Percentiles rank a stretch among this genome's conserved stretches.
These are phyloP conservation scores for Ophiostoma piceae DNA, from an alignment of 2,329 filamentous ascomycete species.

Conservation along the genomic window DNA sequence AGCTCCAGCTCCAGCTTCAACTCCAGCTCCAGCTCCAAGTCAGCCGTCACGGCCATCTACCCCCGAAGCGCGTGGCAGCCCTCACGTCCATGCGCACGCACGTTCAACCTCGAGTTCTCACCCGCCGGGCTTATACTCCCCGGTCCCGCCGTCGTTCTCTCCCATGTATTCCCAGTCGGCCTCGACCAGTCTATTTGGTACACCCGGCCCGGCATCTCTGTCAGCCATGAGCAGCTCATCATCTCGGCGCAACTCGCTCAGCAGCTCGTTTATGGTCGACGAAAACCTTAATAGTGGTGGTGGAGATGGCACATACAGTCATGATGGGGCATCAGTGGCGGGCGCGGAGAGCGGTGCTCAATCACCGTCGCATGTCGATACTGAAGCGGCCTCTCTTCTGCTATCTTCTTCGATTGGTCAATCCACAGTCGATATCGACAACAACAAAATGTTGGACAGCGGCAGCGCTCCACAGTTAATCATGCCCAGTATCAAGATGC, in stretches of 20 bases:
- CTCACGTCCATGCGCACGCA: slow-evolving; percentile 25
- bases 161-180: slow-evolving; percentile 38
- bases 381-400: neutral
- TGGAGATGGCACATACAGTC: slow-evolving; percentile 34
- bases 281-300: slow-evolving; percentile 29
- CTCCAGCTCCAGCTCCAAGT: neutral
- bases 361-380: neutral
- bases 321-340: neutral
- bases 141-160: slow-evolving; percentile 13
- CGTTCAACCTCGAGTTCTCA: neutral
- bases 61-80: neutral
- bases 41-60: slow-evolving; percentile 7
- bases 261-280: slow-evolving; percentile 44
- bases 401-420: neutral
- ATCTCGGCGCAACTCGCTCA: slow-evolving; percentile 48
- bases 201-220: slow-evolving; percentile 36
- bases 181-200: slow-evolving; percentile 41
- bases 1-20: neutral
- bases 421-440: slow-evolving; percentile 9
- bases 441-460: slow-evolving; percentile 43
- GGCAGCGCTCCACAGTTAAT: slow-evolving; percentile 70
- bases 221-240: slow-evolving; percentile 44
- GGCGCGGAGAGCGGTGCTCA: neutral
- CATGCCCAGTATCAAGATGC: slow-evolving; percentile 94
- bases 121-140: neutral